Percentiles rank a stretch among this genome's conserved stretches.
phyloP scores from a whole-genome alignment of 192 early-diverging fungal genomes.

The Hyaloraphidium curvatum region DNA sequence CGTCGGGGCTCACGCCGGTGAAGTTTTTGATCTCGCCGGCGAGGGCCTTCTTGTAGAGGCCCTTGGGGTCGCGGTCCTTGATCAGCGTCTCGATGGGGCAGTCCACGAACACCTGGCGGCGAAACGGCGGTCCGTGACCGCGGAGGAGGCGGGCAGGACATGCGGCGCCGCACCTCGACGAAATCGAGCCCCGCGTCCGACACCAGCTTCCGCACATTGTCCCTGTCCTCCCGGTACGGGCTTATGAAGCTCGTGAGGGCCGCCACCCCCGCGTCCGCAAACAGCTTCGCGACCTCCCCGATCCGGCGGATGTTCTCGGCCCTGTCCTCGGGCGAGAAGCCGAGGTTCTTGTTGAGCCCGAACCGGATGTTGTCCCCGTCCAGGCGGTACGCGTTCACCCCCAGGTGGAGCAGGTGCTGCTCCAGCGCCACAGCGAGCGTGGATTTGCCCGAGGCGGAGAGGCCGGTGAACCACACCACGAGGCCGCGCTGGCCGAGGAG shows the following conservation, averaged over 20 bases:
- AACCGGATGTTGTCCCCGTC: slow-evolving; percentile 98
- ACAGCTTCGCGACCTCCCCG: slow-evolving; percentile 76
- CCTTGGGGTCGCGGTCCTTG: slow-evolving; percentile 85
- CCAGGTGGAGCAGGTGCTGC: slow-evolving; percentile 58
- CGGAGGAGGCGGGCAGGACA: no score
- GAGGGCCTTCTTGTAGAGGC: slow-evolving; percentile 87
- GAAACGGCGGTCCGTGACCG: no score
- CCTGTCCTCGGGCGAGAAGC: slow-evolving; percentile 76
- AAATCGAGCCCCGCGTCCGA: slow-evolving; percentile 58
- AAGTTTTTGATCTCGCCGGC: slow-evolving; percentile 71
- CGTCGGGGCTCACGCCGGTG: neutral
- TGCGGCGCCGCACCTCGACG: slow-evolving; percentile 39
- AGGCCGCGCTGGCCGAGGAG: slow-evolving; percentile 45
- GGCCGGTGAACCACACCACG: slow-evolving; percentile 40
- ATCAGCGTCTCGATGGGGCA: slow-evolving; percentile 69
- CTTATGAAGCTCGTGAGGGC: slow-evolving; percentile 81
- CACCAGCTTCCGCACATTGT: slow-evolving; percentile 58
- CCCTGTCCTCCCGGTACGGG: slow-evolving; percentile 67
- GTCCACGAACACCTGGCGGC: slow-evolving; percentile 49
- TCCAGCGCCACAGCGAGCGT: slow-evolving; percentile 80
- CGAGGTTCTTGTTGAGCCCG: slow-evolving; percentile 85
- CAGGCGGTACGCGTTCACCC: slow-evolving; percentile 65
- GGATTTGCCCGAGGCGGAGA: slow-evolving; percentile 87
- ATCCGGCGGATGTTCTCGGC: slow-evolving; percentile 92
- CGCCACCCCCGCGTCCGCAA: slow-evolving; percentile 66